Evolutionary conservation across 2,329 filamentous ascomycete species (phyloP).

Genomic region (Talaromyces funiculosus): DNA sequence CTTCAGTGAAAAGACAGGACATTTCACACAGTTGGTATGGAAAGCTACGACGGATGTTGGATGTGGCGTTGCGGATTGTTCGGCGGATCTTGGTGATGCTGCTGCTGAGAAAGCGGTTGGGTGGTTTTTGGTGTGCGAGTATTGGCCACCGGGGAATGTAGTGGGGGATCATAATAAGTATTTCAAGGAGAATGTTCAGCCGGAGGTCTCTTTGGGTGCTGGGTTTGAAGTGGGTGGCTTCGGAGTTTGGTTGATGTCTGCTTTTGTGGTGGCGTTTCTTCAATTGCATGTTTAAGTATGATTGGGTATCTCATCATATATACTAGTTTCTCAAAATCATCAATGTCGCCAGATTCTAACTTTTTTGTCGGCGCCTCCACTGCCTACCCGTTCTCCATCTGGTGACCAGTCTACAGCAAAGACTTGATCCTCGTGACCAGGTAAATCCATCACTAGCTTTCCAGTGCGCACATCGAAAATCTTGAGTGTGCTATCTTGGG

Average conservation of each 20-base stretch:
- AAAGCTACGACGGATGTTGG: slow-evolving; percentile 56
- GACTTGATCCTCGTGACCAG: slow-evolving; percentile 87
- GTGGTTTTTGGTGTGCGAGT: slow-evolving; percentile 67
- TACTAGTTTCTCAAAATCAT: neutral
- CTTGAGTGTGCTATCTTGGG: slow-evolving; percentile 89
- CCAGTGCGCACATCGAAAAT: slow-evolving; percentile 87
- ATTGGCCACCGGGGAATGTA: slow-evolving; percentile 63
- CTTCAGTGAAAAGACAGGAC: slow-evolving; percentile 61
- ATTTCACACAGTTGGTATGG: slow-evolving; percentile 74
- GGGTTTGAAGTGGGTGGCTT: neutral
- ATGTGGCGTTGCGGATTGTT: slow-evolving; percentile 42
- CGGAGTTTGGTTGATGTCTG: neutral
- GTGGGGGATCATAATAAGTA: slow-evolving; percentile 25
- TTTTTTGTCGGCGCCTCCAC: slow-evolving; percentile 85
- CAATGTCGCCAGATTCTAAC: slow-evolving; percentile 61
- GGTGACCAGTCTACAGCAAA: slow-evolving; percentile 94
- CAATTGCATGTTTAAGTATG: neutral
- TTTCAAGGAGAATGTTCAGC: slow-evolving; percentile 29
- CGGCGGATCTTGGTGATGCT: slow-evolving; percentile 25
- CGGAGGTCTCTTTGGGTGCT: neutral
- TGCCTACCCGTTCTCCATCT: slow-evolving; percentile 81
- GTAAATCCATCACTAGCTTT: slow-evolving; percentile 76
- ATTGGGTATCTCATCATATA: slow-evolving; percentile 9
- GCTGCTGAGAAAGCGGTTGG: slow-evolving; percentile 35
- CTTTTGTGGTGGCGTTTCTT: neutral